Percentiles rank a stretch among this genome's conserved stretches.
Conservation (phyloP, 768 basidiomycete genomes). For the Omphalotus guepiniiformis region DNA sequence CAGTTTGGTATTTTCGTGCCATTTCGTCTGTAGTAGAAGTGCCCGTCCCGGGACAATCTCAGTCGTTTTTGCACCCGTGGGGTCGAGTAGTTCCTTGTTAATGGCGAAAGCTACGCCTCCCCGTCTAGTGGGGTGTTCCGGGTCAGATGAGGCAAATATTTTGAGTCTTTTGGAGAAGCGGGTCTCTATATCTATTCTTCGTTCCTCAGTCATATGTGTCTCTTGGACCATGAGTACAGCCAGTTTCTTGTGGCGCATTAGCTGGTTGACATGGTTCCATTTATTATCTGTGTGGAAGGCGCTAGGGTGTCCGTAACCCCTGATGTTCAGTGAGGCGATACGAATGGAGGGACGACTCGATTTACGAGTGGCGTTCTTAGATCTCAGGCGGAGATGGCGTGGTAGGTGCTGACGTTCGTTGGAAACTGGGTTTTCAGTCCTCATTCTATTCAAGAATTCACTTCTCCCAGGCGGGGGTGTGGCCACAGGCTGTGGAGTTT, state of each 20-base stretch:
- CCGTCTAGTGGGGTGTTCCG: slow-evolving; percentile 13
- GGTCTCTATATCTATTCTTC: slow-evolving; percentile 2
- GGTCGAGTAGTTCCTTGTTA: slow-evolving; percentile 23
- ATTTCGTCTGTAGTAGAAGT: slow-evolving; percentile 11
- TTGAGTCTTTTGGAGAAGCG: slow-evolving; percentile 12
- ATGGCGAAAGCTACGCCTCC: slow-evolving; percentile 31
- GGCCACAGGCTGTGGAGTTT: neutral
- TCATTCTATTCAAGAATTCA: neutral
- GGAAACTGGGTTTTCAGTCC: neutral
- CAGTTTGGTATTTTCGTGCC: slow-evolving; percentile 17
- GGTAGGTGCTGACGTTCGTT: neutral
- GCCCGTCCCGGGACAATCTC: slow-evolving; percentile 26
- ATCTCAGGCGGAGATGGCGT: neutral
- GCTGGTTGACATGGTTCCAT: slow-evolving; percentile 11
- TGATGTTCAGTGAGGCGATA: slow-evolving; percentile 10
- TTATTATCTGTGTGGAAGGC: slow-evolving; percentile 6
- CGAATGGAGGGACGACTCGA: neutral
- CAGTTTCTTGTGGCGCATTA: slow-evolving; percentile 21
- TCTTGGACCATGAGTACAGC: slow-evolving; percentile 27
- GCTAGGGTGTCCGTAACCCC: slow-evolving; percentile 3
- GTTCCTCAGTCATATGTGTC: slow-evolving; percentile 23
- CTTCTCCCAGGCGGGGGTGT: neutral
- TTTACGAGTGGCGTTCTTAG: neutral
- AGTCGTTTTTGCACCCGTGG: slow-evolving; percentile 6
- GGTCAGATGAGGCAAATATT: slow-evolving; percentile 16